phyloP scores from a whole-genome alignment of 345 rosid species.

The Citrus glauca region DNA sequence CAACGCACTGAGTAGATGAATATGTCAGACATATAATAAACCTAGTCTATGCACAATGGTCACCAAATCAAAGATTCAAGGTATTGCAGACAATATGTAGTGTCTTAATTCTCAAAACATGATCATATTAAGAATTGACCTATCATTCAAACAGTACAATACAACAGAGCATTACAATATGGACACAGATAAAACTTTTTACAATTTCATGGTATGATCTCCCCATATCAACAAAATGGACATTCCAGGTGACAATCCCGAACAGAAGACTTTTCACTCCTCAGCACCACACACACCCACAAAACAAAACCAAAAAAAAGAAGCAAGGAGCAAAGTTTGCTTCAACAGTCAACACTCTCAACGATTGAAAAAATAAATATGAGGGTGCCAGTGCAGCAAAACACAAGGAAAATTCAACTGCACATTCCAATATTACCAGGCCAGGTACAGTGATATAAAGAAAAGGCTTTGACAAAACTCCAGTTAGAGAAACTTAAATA shows the following conservation, averaged over 20 bases:
- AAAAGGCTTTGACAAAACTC: not conserved
- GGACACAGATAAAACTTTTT: not conserved
- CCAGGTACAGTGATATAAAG: not conserved
- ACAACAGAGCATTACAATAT: not conserved
- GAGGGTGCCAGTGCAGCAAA: too few relatives aligned
- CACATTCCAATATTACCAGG: not conserved
- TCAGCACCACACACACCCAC: not conserved
- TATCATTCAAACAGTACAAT: not conserved
- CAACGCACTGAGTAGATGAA: not conserved
- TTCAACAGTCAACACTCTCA: not conserved
- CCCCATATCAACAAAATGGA: not conserved
- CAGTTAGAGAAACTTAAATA: not conserved
- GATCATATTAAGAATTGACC: not conserved
- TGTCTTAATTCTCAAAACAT: not conserved
- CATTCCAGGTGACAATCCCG: not conserved
- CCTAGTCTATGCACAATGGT: not conserved
- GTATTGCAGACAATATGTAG: not conserved
- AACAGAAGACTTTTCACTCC: not conserved
- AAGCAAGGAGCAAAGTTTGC: not conserved
- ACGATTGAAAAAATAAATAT: not conserved
- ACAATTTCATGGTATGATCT: not conserved
- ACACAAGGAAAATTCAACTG: not conserved
- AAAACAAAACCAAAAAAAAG: not conserved
- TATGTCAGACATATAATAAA: not conserved
- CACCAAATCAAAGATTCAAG: not conserved